Conservation (phyloP, 2,329 filamentous ascomycete species). For the Trichoderma guizhouense region DNA sequence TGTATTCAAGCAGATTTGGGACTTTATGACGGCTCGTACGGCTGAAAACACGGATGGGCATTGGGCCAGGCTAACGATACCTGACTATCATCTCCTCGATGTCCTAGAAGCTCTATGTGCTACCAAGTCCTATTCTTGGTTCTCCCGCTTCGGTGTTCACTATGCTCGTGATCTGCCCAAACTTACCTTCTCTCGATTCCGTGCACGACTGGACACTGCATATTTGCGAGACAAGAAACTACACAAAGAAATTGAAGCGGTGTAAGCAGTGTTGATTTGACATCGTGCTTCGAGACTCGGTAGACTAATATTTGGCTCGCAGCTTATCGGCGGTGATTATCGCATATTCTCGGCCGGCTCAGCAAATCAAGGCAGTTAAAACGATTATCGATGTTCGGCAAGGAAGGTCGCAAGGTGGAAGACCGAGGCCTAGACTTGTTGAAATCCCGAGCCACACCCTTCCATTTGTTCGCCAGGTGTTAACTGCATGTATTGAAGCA, state of each 20-base stretch:
- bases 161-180: not conserved
- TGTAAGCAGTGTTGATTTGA: not conserved
- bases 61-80: not conserved
- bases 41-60: not conserved
- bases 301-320: not conserved
- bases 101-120: not conserved
- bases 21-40: not conserved
- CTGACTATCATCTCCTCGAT: not conserved
- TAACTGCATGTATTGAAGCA: not conserved
- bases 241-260: not conserved
- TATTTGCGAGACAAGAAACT: not conserved
- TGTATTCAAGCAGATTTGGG: not conserved
- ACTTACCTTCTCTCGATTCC: not conserved
- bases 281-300: not conserved
- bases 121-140: not conserved
- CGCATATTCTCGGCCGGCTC: not conserved
- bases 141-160: not conserved
- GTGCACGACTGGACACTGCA: too few species aligned
- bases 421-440: not conserved
- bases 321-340: not conserved
- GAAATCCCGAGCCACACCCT: fast-evolving
- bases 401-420: not conserved
- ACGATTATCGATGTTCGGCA: not conserved
- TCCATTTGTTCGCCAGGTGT: not conserved
- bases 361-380: not conserved